Evolutionary conservation across 2,329 filamentous ascomycete genomes (phyloP), one percentile per base, ranked within the genome.

Genomic region (Fusarium mangiferae): DNA sequence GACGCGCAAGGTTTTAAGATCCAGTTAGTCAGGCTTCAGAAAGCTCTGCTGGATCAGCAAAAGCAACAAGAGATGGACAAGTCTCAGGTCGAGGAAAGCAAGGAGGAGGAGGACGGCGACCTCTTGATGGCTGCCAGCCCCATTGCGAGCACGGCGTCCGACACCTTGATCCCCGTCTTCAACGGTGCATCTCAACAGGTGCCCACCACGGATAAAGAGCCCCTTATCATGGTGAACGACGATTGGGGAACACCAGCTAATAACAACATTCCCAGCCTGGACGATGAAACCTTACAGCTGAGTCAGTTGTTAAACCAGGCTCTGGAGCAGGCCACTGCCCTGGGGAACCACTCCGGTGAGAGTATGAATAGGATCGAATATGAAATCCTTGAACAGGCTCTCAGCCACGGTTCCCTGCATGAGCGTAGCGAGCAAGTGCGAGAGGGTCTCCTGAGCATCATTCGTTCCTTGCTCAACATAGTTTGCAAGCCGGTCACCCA

Each of bases 341-440:
- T 60, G 20, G 45, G 68, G 8, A 33, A 45, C 5, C 46, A 77
- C 4, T 67, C 75, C 18, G 54, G 73, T 11, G 55, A 62, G 8
- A 72, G 77, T 10, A 41, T 80, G 13, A 46, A 30, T 8, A 78
- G 74, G 4, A 75, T 82, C 14, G 73, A 79, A 26, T 77, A 80
- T 11, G 73, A 71, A 1, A 72, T 78, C 7, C 68, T 80, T 17
- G 72, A 78, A 3, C 65, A 73, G 26, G 81, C 79, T 79, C 59
- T 76, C 12, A 39, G 65, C 7, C 67, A 77, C 18, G 78, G 78
- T 1, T 76, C 76, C 22, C 68, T 81, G n/a, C 49, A 44, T 28
- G 64, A 70, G 9, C 71, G 59, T 14, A 65, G 78, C 12, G 74
- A 79, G 17, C 70, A 75, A 11, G 64, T 80, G 30, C 78, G 74